phyloP scores from a whole-genome alignment of 805 yeast species.

The Candida ulmi region DNA sequence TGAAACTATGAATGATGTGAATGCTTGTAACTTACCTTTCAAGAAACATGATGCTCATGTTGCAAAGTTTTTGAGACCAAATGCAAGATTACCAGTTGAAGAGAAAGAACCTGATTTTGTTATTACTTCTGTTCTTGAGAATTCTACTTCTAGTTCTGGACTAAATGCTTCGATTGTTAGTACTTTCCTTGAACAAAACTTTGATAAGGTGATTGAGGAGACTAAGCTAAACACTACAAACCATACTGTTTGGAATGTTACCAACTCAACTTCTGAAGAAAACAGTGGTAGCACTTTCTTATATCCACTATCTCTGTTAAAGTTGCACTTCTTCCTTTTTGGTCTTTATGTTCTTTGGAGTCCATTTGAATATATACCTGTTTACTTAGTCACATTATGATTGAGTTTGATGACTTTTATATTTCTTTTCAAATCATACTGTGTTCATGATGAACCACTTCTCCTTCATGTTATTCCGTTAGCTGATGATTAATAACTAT shows the following conservation, averaged over 20 bases:
- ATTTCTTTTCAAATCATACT: too few relatives aligned
- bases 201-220: not conserved
- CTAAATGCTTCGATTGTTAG: conserved; percentile 7
- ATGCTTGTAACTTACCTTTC: conserved; percentile 46
- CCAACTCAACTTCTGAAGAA: not conserved
- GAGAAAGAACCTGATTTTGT: conserved; percentile 22
- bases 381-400: too few relatives aligned
- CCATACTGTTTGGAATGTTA: not conserved
- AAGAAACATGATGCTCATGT: conserved; percentile 33
- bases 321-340: too few relatives aligned
- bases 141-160: conserved; percentile 3
- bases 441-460: too few relatives aligned
- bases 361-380: too few relatives aligned
- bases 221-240: not conserved
- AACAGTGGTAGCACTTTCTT: too few relatives aligned
- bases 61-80: conserved; percentile 24
- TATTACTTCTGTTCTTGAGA: conserved; percentile 16
- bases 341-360: too few relatives aligned
- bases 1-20: conserved; percentile 39
- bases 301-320: too few relatives aligned
- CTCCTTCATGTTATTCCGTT: too few relatives aligned
- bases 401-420: too few relatives aligned
- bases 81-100: conserved; percentile 20
- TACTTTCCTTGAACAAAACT: conserved; percentile 1
- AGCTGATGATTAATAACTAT: too few relatives aligned